Percentiles rank a stretch among this genome's conserved stretches.
phyloP scores from a whole-genome alignment of 202 grass and related monocot genomes.

The Cymbopogon flexuosus region DNA sequence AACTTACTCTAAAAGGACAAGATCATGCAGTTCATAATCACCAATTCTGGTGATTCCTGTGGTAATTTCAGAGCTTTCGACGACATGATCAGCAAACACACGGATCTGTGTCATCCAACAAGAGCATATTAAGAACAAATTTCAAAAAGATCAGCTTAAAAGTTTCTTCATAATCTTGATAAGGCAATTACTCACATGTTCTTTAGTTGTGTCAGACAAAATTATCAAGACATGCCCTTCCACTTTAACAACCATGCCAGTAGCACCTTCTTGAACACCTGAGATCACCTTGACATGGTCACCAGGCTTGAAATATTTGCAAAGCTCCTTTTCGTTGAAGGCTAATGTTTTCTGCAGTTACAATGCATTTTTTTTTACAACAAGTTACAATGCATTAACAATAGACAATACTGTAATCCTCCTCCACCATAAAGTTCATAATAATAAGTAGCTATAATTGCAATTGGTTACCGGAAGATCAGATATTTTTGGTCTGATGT shows the following conservation, averaged over 20 bases:
- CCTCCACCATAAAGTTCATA: neutral
- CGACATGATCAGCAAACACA: conserved; percentile 96
- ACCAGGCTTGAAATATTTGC: conserved; percentile 94
- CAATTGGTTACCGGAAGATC: conserved; percentile 65
- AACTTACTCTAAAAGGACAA: conserved; percentile 95
- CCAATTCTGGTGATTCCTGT: conserved; percentile 83
- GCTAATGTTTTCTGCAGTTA: conserved; percentile 78
- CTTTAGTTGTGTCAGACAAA: conserved; percentile 92
- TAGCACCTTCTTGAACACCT: conserved; percentile 88
- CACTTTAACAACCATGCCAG: conserved; percentile 99
- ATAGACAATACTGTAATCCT: neutral
- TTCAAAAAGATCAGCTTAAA: neutral
- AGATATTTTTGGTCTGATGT: conserved; percentile 75
- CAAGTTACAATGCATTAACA: no score
- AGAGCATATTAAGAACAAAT: conserved; percentile 25
- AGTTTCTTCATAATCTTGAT: neutral
- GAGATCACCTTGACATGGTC: conserved; percentile 99
- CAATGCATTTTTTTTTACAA: no score
- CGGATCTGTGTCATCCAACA: conserved; percentile 56
- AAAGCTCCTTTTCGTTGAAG: conserved; percentile 90
- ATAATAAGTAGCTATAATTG: conserved; percentile 15
- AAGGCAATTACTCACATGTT: conserved; percentile 57
- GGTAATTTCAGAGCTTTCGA: conserved; percentile 97
- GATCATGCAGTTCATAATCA: conserved; percentile 97
- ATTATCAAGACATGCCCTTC: conserved; percentile 85